Conservation (phyloP, 1,284 basidiomycete species). For the Trichosporon ovoides region DNA sequence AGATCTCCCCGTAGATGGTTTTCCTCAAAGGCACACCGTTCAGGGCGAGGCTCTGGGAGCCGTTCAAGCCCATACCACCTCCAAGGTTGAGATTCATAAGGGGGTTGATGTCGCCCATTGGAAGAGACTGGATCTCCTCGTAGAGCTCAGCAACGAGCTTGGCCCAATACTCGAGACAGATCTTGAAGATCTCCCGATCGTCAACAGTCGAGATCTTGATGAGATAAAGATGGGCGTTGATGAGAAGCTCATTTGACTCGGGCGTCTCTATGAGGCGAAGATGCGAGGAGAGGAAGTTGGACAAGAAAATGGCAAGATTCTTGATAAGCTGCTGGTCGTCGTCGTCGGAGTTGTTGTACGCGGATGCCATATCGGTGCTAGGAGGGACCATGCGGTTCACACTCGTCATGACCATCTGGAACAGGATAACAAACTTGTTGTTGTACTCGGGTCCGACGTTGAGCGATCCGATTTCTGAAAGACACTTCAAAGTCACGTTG, state of each 20-base stretch:
- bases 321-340: constrained; percentile 95
- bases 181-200: constrained; percentile 98
- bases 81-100: constrained; percentile 89
- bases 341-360: constrained; percentile 85
- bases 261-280: constrained; percentile 89
- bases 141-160: constrained; percentile 99
- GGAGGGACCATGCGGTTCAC: constrained; percentile 97
- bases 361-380: constrained; percentile 70
- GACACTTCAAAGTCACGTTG: constrained; percentile 93
- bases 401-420: constrained; percentile 97
- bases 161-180: constrained; percentile 97
- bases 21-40: constrained; percentile 77
- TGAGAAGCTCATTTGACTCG: constrained; percentile 82
- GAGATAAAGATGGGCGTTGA: constrained; percentile 97
- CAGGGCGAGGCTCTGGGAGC: constrained; percentile 56
- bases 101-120: constrained; percentile 79
- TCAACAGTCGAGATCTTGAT: constrained; percentile 98
- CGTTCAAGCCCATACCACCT: constrained; percentile 52
- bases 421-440: constrained; percentile 93
- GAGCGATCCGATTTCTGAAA: constrained; percentile 92
- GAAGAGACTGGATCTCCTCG: constrained; percentile 80
- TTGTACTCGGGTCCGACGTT: constrained; percentile 98
- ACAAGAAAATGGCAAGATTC: constrained; percentile 93
- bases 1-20: constrained; percentile 89
- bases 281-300: constrained; percentile 91